These are phyloP conservation scores for Phyllosticta citribraziliensis DNA, from an alignment of 2,329 filamentous ascomycete genomes.

Conservation along the genomic window DNA sequence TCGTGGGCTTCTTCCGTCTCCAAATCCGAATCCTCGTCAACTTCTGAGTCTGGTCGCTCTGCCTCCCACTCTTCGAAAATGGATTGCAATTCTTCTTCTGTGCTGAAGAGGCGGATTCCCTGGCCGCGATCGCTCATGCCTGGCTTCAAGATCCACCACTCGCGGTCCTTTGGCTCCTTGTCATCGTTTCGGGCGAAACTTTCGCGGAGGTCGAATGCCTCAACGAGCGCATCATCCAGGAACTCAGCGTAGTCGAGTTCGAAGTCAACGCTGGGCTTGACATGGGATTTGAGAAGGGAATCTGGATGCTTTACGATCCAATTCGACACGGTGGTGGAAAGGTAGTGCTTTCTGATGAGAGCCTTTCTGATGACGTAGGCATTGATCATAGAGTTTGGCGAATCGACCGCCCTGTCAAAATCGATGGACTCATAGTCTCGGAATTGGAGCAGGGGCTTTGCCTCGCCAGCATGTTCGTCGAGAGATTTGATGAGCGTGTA, in stretches of 20 bases:
- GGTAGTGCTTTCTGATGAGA: conserved; percentile 89
- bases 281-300: conserved; percentile 57
- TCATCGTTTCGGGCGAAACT: conserved; percentile 62
- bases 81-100: conserved; percentile 67
- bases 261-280: conserved; percentile 73
- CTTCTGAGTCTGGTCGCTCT: conserved; percentile 54
- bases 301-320: conserved; percentile 78
- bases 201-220: conserved; percentile 77
- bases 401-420: conserved; percentile 61
- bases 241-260: conserved; percentile 97
- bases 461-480: conserved; percentile 37
- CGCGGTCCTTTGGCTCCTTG: conserved; percentile 32
- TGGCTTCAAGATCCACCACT: conserved; percentile 98
- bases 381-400: conserved; percentile 62
- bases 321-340: conserved; percentile 70
- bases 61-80: conserved; percentile 93
- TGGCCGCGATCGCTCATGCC: conserved; percentile 96
- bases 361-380: conserved; percentile 95
- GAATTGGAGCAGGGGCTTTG: conserved; percentile 60
- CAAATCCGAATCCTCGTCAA: conserved; percentile 46
- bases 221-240: conserved; percentile 81
- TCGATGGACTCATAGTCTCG: conserved; percentile 79
- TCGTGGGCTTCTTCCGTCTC: conserved; percentile 27
- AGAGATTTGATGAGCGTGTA: conserved; percentile 47
- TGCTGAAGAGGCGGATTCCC: conserved; percentile 82